phyloP scores from a whole-genome alignment of 768 basidiomycete species.

The Suillus alpinus region DNA sequence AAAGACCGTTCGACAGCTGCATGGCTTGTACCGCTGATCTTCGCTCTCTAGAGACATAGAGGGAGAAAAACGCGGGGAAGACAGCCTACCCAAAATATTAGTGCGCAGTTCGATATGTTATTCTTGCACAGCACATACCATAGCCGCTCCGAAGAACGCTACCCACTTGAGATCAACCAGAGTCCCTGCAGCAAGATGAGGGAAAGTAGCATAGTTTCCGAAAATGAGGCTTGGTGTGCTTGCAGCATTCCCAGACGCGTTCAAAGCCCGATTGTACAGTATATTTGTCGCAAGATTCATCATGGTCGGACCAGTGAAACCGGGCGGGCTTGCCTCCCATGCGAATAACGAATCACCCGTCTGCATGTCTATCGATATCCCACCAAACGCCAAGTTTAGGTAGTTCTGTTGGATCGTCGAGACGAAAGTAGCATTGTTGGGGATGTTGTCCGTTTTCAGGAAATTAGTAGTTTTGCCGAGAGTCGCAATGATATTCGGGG shows the following conservation, averaged over 20 bases:
- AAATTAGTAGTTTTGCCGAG: constrained; percentile 41
- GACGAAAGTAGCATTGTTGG: constrained; percentile 60
- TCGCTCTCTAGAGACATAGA: constrained; percentile 75
- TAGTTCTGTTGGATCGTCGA: constrained; percentile 49
- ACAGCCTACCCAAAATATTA: constrained; percentile 45
- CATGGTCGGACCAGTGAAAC: constrained; percentile 54
- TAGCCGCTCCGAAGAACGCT: constrained; percentile 68
- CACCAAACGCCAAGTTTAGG: constrained; percentile 59
- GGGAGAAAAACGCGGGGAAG: constrained; percentile 77
- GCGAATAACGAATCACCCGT: constrained; percentile 57
- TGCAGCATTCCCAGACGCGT: constrained; percentile 40
- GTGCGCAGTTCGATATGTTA: background rate
- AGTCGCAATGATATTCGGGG: constrained; percentile 47
- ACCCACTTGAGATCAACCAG: constrained; percentile 69
- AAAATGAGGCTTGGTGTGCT: constrained; percentile 49
- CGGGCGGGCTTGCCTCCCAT: constrained; percentile 67
- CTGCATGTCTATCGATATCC: constrained; percentile 57
- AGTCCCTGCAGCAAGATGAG: constrained; percentile 52
- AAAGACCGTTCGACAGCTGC: constrained; percentile 76
- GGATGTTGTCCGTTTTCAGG: constrained; percentile 40
- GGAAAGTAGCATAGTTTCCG: constrained; percentile 58
- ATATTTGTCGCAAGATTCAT: constrained; percentile 70
- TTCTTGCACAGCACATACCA: constrained; percentile 42
- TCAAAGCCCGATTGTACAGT: constrained; percentile 60
- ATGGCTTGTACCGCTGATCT: constrained; percentile 72